A percentile compares a stretch with the other conserved stretches of the same genome.
These are phyloP conservation scores for Skeletonema grethae DNA, from an alignment of 108 stramenopile genomes.

Conservation along the genomic window DNA sequence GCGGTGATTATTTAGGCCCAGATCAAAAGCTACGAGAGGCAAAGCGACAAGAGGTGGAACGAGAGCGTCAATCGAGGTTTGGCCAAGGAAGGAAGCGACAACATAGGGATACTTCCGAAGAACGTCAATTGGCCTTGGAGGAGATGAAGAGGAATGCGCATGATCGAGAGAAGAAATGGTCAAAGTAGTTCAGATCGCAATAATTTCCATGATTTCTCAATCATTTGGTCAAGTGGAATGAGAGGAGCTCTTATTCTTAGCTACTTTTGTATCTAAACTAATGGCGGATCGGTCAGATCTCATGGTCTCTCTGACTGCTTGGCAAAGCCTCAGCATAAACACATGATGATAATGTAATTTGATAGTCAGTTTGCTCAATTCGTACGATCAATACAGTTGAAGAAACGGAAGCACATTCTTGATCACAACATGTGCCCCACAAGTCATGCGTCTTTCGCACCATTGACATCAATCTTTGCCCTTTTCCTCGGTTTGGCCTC, in stretches of 20 bases:
- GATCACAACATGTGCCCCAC: neutral
- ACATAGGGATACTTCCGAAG: conserved; percentile 2
- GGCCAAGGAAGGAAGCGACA: neutral
- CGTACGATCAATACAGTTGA: neutral
- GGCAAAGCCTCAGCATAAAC: too few relatives aligned
- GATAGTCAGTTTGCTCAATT: too few relatives aligned
- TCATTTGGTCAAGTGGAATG: too few relatives aligned
- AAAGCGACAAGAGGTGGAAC: conserved; percentile 55
- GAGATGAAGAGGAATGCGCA: conserved; percentile 15
- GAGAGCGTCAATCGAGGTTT: conserved; percentile 35
- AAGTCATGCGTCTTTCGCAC: neutral
- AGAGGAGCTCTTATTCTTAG: too few relatives aligned
- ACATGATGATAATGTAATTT: too few relatives aligned
- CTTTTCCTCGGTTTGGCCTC: neutral
- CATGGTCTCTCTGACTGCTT: too few relatives aligned
- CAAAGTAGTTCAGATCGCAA: neutral
- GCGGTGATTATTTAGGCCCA: conserved; percentile 59
- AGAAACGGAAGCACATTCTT: neutral
- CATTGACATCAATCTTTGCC: neutral
- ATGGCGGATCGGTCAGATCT: too few relatives aligned
- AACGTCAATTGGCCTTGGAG: conserved; percentile 9
- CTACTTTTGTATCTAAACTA: too few relatives aligned
- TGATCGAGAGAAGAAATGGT: conserved; percentile 1
- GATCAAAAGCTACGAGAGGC: conserved; percentile 52
- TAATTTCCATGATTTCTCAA: too few relatives aligned